Conservation (phyloP, 768 basidiomycete genomes). For the Tricholoma bakamatsutake region DNA sequence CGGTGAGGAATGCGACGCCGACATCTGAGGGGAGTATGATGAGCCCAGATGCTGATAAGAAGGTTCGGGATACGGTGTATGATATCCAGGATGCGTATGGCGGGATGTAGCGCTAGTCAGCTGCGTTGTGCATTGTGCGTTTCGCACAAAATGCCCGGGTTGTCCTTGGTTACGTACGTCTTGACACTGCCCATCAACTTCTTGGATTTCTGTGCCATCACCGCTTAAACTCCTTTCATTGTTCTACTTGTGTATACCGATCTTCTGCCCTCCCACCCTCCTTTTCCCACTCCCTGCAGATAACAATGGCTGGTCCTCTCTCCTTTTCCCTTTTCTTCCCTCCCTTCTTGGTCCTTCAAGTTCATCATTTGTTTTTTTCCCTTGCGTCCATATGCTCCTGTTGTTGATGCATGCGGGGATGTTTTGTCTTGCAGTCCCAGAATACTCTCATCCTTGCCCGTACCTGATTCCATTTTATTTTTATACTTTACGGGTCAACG, state of each 20-base stretch:
- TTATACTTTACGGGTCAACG: neutral
- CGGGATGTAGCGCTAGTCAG: slow-evolving; percentile 13
- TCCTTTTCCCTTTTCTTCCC: neutral
- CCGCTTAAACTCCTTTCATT: neutral
- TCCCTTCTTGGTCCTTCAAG: neutral
- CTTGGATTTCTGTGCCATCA: neutral
- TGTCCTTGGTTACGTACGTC: neutral
- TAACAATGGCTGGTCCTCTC: neutral
- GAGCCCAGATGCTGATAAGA: neutral
- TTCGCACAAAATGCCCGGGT: no score
- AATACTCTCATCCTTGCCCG: neutral
- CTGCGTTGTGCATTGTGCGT: neutral
- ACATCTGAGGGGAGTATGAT: neutral
- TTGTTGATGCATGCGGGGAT: neutral
- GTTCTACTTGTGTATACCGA: neutral
- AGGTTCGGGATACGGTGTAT: slow-evolving; percentile 38
- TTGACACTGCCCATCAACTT: neutral
- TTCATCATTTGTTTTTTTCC: neutral
- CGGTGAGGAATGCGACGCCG: slow-evolving; percentile 1
- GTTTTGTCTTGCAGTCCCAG: neutral
- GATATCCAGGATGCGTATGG: slow-evolving; percentile 16
- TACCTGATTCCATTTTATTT: neutral
- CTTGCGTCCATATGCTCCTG: neutral
- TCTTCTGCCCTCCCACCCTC: neutral
- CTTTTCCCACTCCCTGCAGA: neutral